These are phyloP conservation scores for Mycogone perniciosa DNA, from an alignment of 2,329 filamentous ascomycete species.

Conservation along the genomic window DNA sequence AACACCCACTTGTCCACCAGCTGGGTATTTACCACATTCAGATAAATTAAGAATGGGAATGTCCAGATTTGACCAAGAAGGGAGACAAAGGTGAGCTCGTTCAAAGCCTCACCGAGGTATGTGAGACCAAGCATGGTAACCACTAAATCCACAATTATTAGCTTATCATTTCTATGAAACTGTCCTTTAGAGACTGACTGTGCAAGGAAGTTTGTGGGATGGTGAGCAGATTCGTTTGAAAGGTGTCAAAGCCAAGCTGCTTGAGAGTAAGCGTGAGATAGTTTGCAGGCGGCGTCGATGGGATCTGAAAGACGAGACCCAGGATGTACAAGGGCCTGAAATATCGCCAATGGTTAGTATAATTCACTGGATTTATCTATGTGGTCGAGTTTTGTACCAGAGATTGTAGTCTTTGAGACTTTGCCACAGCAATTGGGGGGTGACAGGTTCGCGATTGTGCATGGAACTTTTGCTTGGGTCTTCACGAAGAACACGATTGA, in stretches of 20 bases:
- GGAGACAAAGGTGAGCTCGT: constrained; percentile 27
- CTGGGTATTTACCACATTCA: constrained; percentile 29
- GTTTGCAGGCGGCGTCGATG: constrained; percentile 31
- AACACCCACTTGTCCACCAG: constrained; percentile 26
- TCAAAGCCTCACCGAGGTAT: constrained; percentile 8
- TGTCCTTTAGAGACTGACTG: not conserved
- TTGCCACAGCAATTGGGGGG: constrained; percentile 41
- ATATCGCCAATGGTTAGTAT: not conserved
- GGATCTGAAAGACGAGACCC: constrained; percentile 40
- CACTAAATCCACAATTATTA: constrained; percentile 1
- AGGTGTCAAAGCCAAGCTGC: constrained; percentile 35
- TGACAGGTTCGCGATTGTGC: constrained; percentile 47
- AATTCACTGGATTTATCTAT: not conserved
- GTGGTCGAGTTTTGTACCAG: constrained; percentile 33
- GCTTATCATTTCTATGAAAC: not conserved
- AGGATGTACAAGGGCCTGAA: constrained; percentile 25
- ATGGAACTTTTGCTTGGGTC: constrained; percentile 54
- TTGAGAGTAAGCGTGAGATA: constrained; percentile 40
- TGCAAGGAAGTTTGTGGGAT: constrained; percentile 28
- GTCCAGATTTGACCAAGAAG: constrained; percentile 43
- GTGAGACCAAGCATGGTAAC: constrained; percentile 14
- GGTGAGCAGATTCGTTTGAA: constrained; percentile 40
- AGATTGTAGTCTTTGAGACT: constrained; percentile 52
- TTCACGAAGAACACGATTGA: constrained; percentile 49
- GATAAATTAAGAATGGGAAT: constrained; percentile 44